Conservation (phyloP, 805 yeast species). For the Starmerella bombicola region DNA sequence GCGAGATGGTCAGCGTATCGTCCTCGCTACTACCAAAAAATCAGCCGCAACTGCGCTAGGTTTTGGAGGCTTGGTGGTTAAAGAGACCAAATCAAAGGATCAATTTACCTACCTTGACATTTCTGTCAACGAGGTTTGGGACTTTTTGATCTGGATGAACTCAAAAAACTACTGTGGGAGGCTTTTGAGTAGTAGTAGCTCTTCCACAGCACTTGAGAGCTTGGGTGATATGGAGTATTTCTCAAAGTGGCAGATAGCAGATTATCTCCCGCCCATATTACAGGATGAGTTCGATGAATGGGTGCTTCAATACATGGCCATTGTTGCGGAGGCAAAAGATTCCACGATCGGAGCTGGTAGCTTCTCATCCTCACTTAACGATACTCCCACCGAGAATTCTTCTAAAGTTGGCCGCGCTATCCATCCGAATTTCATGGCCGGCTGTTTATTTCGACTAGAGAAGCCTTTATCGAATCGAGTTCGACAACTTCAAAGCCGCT, state of each 20-base stretch:
- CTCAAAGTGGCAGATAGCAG: conserved; percentile 66
- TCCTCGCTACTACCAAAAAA: conserved; percentile 60
- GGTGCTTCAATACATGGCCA: conserved; percentile 63
- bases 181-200: conserved; percentile 14
- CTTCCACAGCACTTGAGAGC: conserved; percentile 2
- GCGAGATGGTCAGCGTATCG: conserved; percentile 50
- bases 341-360: neutral
- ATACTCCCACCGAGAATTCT: neutral
- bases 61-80: conserved; percentile 70
- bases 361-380: neutral
- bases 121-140: conserved; percentile 72
- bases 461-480: conserved; percentile 55
- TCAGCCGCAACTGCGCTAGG: conserved; percentile 83
- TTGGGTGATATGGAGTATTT: conserved; percentile 33
- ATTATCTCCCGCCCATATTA: conserved; percentile 59
- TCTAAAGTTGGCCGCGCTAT: neutral
- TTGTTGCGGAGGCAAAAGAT: conserved; percentile 39
- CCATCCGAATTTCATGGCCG: conserved; percentile 24
- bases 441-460: conserved; percentile 38
- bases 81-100: conserved; percentile 67
- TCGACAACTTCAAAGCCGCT: conserved; percentile 50
- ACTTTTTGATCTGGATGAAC: conserved; percentile 90
- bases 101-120: conserved; percentile 73
- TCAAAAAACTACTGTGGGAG: conserved; percentile 74
- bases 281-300: conserved; percentile 81